Base-by-base conservation (phyloP, 1,284 basidiomycete species). In the Bondarzewia mesenterica region DNA sequence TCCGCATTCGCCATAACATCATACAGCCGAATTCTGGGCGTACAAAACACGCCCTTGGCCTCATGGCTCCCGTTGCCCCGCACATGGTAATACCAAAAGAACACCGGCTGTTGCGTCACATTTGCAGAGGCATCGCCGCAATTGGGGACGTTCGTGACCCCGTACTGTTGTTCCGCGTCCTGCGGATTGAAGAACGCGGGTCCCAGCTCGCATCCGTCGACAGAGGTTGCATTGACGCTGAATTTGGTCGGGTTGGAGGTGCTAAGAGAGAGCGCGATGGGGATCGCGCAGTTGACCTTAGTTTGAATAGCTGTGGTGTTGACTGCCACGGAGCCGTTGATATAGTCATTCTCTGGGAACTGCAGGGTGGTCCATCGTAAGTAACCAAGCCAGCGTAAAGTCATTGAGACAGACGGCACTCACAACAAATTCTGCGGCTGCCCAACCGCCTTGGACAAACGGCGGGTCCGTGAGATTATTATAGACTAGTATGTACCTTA, bases 11-110 rank as follows among this genome's bases (percentile, higher is more conserved):
- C 75, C 5, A 55, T 54, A 16, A 82, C 70, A 45, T 69, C 61
- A 54, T 68, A 71, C 1, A 70, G 58, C 7, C 61, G 52, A 40
- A 85, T 70, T 0, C 60, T 66, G 5, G 82, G 80, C 5, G 60
- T 53, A 56, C 82, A 85, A 52, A 82, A 81, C 3, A 84, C 69
- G 3, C 70, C 72, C 44, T 68, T 65, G 0, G 71, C 73, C 49
- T 76, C 65, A 7, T 65, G 60, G 18, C 42, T 52, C 20, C 52
- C 60, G 35, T 60, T 58, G 16, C 57, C 65, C 53, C 16, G 52
- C 21, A 35, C 57, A 57, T 46, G 67, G 68, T 62, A 73, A 47
- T 62, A 82, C 81, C 81, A 84, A 54, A 84, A 85, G 66, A 82
- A 72, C 32, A 83, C 75, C 2, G 80, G 78, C 39, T 67, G 69